Evolutionary conservation across 805 yeast species (phyloP).

Genomic region (Starmerella riodocensis): DNA sequence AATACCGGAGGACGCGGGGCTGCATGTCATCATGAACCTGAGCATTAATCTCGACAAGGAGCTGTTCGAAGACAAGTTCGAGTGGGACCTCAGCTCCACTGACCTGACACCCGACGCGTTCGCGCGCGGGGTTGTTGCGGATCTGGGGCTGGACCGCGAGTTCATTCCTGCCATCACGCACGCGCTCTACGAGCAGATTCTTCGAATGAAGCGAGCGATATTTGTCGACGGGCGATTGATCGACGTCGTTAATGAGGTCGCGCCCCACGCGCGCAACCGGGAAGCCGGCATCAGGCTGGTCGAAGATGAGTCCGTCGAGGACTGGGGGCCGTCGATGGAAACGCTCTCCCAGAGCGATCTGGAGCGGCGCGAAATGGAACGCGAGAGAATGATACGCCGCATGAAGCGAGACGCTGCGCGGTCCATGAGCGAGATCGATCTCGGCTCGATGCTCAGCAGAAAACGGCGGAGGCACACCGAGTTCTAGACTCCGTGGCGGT

Average conservation of each 20-base stretch:
- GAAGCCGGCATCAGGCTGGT: slow-evolving; percentile 61
- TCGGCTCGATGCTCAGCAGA: slow-evolving; percentile 27
- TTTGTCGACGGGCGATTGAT: slow-evolving; percentile 52
- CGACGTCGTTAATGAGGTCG: slow-evolving; percentile 44
- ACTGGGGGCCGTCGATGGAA: slow-evolving; percentile 83
- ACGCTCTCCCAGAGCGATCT: slow-evolving; percentile 81
- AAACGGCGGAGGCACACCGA: slow-evolving; percentile 23
- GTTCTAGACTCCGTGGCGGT: too few species aligned
- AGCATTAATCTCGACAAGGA: slow-evolving; percentile 73
- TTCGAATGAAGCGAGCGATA: slow-evolving; percentile 60
- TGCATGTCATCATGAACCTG: slow-evolving; percentile 67
- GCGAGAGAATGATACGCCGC: slow-evolving; percentile 82
- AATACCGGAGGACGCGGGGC: slow-evolving; percentile 50
- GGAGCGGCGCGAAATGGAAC: slow-evolving; percentile 86
- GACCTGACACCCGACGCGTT: slow-evolving; percentile 67
- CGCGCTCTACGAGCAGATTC: slow-evolving; percentile 65
- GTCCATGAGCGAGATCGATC: slow-evolving; percentile 42
- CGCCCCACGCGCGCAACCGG: slow-evolving; percentile 34
- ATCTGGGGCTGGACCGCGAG: slow-evolving; percentile 72
- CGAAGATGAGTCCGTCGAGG: slow-evolving; percentile 60
- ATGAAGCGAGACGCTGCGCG: slow-evolving; percentile 82
- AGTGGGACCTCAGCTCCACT: slow-evolving; percentile 60
- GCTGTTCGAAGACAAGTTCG: slow-evolving; percentile 81
- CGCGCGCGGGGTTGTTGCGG: slow-evolving; percentile 69
- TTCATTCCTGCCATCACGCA: slow-evolving; percentile 83